A percentile compares a stretch with the other conserved stretches of the same genome.
phyloP scores from a whole-genome alignment of 345 rosid genomes.

The Firmiana major region DNA sequence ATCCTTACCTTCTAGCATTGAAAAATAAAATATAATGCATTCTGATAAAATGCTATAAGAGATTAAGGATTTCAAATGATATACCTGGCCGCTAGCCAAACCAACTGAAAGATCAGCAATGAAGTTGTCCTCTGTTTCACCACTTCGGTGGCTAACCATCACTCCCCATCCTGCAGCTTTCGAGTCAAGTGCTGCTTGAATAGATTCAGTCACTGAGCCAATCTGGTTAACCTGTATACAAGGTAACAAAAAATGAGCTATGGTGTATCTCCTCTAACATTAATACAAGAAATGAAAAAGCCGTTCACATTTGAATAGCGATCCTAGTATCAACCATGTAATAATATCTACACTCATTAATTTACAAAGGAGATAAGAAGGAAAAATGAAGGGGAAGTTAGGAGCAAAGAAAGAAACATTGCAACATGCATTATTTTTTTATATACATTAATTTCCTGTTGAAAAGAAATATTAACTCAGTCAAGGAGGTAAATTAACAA shows the following conservation, averaged over 20 bases:
- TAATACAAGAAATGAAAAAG: neutral
- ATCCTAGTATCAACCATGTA: neutral
- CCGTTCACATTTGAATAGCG: neutral
- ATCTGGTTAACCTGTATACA: slow-evolving; percentile 87
- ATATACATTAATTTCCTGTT: neutral
- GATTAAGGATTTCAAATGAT: slow-evolving; percentile 13
- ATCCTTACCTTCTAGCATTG: slow-evolving; percentile 4
- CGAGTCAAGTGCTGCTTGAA: slow-evolving; percentile 91
- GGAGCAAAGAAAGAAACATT: neutral
- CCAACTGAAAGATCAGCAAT: slow-evolving; percentile 98
- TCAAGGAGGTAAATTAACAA: neutral
- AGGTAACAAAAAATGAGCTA: neutral
- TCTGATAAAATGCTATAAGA: neutral
- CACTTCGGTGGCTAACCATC: slow-evolving; percentile 97
- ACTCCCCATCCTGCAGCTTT: slow-evolving; percentile 99
- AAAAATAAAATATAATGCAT: neutral
- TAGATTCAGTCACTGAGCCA: slow-evolving; percentile 92
- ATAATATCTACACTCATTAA: neutral
- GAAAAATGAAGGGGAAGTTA: neutral
- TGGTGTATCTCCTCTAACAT: neutral
- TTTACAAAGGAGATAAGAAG: neutral
- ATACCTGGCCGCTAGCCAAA: slow-evolving; percentile 95
- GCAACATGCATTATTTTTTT: neutral
- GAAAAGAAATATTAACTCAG: neutral
- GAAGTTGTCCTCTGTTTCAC: slow-evolving; percentile 96